A percentile compares a stretch with the other conserved stretches of the same genome.
Evolutionary conservation across 768 basidiomycete genomes (phyloP).

Genomic region (Auricularia heimuer): DNA sequence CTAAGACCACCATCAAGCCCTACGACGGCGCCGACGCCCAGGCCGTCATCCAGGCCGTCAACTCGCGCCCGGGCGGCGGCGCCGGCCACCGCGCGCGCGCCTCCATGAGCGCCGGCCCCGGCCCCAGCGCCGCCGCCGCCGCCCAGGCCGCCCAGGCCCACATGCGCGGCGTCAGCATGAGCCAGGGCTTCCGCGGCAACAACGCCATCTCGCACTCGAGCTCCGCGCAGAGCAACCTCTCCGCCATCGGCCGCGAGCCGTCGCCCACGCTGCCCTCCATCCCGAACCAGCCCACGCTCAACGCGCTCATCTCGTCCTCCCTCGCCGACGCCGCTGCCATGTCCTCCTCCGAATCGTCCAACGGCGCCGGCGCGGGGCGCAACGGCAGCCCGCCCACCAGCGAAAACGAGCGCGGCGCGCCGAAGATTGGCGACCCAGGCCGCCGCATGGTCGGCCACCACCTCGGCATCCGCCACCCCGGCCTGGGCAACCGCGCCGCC

Average conservation of each 20-base stretch:
- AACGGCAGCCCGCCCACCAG: neutral
- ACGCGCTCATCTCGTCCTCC: slow-evolving; percentile 72
- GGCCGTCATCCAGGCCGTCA: slow-evolving; percentile 71
- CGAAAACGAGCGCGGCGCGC: slow-evolving; percentile 31
- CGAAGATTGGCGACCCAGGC: slow-evolving; percentile 79
- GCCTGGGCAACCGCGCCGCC: slow-evolving; percentile 51
- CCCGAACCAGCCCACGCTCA: slow-evolving; percentile 76
- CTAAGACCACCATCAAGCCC: slow-evolving; percentile 62
- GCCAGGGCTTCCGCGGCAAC: neutral
- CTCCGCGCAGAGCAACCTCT: slow-evolving; percentile 9
- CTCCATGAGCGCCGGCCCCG: slow-evolving; percentile 21
- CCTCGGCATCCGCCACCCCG: slow-evolving; percentile 73
- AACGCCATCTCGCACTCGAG: neutral
- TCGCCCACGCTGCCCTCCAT: slow-evolving; percentile 76
- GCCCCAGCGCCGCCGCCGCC: slow-evolving; percentile 26
- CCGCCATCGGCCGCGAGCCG: slow-evolving; percentile 42
- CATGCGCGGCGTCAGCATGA: slow-evolving; percentile 15
- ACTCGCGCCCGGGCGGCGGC: slow-evolving; percentile 55
- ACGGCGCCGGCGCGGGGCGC: neutral
- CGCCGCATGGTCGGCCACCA: slow-evolving; percentile 85
- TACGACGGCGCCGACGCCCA: slow-evolving; percentile 95
- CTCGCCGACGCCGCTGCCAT: slow-evolving; percentile 44
- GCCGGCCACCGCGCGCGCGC: slow-evolving; percentile 57
- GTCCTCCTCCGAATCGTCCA: slow-evolving; percentile 7
- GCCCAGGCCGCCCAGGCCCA: slow-evolving; percentile 17